These are phyloP conservation scores for Knoxdaviesia capensis DNA, from an alignment of 2,329 filamentous ascomycete species.

Conservation along the genomic window DNA sequence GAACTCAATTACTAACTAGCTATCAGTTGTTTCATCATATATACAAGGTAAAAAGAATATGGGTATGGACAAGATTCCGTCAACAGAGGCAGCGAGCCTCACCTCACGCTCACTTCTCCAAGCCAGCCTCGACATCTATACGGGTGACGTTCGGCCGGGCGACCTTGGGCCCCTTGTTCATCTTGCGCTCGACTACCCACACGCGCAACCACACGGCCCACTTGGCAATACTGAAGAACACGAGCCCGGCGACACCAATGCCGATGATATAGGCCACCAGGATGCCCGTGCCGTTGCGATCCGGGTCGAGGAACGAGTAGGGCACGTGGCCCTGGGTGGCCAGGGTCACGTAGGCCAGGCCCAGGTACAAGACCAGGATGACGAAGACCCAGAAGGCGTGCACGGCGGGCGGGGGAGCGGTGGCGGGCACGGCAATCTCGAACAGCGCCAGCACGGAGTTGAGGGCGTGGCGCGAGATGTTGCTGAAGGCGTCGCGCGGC, in stretches of 20 bases:
- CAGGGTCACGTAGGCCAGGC: constrained; percentile 52
- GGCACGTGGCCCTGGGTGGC: constrained; percentile 54
- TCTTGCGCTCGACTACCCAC: constrained; percentile 26
- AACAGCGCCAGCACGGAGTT: constrained; percentile 58
- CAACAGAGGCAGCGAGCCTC: too few species aligned
- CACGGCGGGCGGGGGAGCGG: constrained; percentile 35
- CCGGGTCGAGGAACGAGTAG: constrained; percentile 57
- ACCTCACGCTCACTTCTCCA: background rate
- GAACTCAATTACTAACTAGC: too few species aligned
- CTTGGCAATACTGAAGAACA: constrained; percentile 33
- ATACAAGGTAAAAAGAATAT: background rate
- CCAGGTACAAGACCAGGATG: constrained; percentile 53
- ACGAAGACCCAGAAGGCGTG: constrained; percentile 49
- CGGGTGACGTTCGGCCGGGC: constrained; percentile 8
- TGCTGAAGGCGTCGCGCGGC: constrained; percentile 38
- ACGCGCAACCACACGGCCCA: constrained; percentile 27
- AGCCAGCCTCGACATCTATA: constrained; percentile 9
- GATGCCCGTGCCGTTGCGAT: constrained; percentile 21
- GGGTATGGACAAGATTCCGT: background rate
- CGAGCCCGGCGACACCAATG: constrained; percentile 28
- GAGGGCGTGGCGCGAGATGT: constrained; percentile 54
- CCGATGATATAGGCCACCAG: constrained; percentile 46
- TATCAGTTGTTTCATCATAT: background rate
- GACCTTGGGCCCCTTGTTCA: constrained; percentile 22
- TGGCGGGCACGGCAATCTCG: constrained; percentile 51